Evolutionary conservation across 257 asterid genomes (phyloP), one percentile per base, ranked within the genome.

Genomic region (Ilex asprella): DNA sequence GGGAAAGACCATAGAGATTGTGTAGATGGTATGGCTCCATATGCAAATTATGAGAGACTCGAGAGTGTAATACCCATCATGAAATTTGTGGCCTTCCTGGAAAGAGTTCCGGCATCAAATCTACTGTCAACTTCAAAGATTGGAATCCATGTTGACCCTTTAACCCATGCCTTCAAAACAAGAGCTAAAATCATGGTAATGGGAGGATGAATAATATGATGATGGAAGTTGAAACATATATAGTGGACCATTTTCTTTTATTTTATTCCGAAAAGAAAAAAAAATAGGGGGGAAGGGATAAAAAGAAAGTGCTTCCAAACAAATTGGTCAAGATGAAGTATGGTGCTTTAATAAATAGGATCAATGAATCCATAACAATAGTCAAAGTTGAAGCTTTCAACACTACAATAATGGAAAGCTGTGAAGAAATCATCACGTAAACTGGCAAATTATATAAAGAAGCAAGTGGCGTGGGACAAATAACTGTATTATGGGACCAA

Each of bases 141-240:
- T 39, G 99, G 99, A 70, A 91, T 69, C 96, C 96, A 86, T 29
- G 86, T 67, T 59, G 98, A 88, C 75, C 94, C 89, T 79, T 81
- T 91, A 64, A 84, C 96, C 96, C 94, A 82, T 61, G 98, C 96
- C 98, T 91, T 73, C 76, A 72, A 61, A 77, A 62, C 66, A 76
- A 51, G 50, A 73, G 43, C 63, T 49, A 27, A 69, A 76, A 72
- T 46, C 39, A 15, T 27, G 30, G 67, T 64, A 43, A 54, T 41
- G 47, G 47, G 55, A 59, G 64, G 39, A 66, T 29, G 53, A 46
- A 55, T 39, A 12, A 57, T 58, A 31, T 1, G 13, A 61, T 1
- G 3, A 50, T 12, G 39, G 6, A 47, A 21, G 30, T 35, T 31
- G 59, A 27, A 50, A 30, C 27, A 21, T 11, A 41, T 10, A 27